These are phyloP conservation scores for Malus hybrid DNA, from an alignment of 331 rosid species.

Conservation along the genomic window DNA sequence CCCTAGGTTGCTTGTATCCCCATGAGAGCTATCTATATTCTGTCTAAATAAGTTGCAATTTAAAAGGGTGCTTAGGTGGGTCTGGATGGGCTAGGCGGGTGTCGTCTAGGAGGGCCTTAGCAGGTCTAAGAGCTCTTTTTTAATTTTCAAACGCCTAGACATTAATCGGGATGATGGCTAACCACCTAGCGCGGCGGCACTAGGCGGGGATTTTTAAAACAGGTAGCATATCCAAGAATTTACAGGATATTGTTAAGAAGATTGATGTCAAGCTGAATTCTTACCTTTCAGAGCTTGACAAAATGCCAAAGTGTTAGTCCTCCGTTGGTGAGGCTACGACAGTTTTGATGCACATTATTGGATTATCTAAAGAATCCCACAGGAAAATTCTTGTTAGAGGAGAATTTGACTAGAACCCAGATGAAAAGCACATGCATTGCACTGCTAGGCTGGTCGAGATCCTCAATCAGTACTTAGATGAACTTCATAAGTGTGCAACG, in stretches of 20 bases:
- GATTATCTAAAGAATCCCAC: neutral
- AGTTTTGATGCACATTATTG: neutral
- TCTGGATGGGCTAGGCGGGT: too few species aligned
- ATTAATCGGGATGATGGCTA: too few species aligned
- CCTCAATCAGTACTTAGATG: neutral
- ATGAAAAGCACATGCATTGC: neutral
- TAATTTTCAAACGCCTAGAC: too few species aligned
- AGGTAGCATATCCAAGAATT: neutral
- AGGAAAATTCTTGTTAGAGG: neutral
- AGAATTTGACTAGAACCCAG: neutral
- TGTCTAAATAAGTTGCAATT: too few species aligned
- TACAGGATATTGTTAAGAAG: constrained; percentile 5
- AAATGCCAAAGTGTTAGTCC: neutral
- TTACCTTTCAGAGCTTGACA: neutral
- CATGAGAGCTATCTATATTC: too few species aligned
- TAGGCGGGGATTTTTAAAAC: too few species aligned
- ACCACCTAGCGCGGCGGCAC: too few species aligned
- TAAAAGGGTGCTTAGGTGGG: too few species aligned
- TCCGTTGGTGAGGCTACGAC: constrained; percentile 3
- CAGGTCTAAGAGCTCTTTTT: too few species aligned
- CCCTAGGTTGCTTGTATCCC: too few species aligned
- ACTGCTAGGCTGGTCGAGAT: neutral
- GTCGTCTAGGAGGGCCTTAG: too few species aligned
- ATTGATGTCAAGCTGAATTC: constrained; percentile 7
- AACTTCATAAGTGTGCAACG: neutral